phyloP scores from a whole-genome alignment of 2,329 filamentous ascomycete species.

The Colletotrichum camelliae region DNA sequence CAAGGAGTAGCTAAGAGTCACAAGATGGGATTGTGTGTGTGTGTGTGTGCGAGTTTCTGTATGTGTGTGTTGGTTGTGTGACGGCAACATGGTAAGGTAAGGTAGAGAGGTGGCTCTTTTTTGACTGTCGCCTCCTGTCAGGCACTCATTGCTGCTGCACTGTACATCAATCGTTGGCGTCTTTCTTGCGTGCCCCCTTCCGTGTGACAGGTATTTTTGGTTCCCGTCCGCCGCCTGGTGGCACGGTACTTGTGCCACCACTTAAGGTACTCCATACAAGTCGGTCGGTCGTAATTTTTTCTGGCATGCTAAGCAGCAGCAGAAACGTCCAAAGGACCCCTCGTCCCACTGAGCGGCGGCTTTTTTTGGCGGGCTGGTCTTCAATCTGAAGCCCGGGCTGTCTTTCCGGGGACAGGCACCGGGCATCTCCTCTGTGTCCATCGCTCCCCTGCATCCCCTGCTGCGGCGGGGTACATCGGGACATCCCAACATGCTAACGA shows the following conservation, averaged over 20 bases:
- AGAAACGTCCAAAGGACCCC: slow-evolving; percentile 1
- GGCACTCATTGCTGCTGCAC: neutral
- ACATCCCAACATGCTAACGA: neutral
- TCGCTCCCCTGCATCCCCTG: neutral
- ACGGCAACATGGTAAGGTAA: neutral
- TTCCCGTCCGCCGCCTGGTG: neutral
- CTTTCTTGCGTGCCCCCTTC: neutral
- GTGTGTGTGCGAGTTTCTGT: neutral
- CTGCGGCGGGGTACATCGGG: slow-evolving; percentile 5
- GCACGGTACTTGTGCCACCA: neutral
- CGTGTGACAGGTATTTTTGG: slow-evolving; percentile 20
- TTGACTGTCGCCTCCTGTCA: neutral
- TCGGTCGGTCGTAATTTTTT: neutral
- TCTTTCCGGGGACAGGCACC: neutral
- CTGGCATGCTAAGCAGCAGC: neutral
- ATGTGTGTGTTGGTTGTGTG: neutral
- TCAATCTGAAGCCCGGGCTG: neutral
- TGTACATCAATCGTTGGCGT: slow-evolving; percentile 16
- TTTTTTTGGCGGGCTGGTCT: neutral
- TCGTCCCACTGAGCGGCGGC: slow-evolving; percentile 3
- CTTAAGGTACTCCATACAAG: neutral
- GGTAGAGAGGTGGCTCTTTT: neutral
- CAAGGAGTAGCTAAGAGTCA: slow-evolving; percentile 17
- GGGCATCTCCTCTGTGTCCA: neutral
- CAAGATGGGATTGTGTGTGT: neutral